Conservation (phyloP, 805 yeast genomes). For the Candida xyloterini region DNA sequence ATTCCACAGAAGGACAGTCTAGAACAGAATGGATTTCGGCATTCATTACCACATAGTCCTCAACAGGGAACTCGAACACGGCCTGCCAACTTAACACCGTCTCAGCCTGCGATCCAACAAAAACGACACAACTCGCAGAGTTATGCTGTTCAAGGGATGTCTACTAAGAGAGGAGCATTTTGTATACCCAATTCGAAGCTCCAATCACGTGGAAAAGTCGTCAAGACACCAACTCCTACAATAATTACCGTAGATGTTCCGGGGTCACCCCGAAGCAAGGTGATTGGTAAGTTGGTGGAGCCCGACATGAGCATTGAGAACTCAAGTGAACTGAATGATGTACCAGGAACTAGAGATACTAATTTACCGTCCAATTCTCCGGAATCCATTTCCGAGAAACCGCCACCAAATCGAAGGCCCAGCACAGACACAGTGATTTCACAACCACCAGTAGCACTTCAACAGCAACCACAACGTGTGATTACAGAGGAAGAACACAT, state of each 20-base stretch:
- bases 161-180: conserved; percentile 26
- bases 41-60: conserved; percentile 1
- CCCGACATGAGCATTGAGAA: conserved; percentile 27
- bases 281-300: conserved; percentile 19
- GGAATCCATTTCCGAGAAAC: conserved; percentile 21
- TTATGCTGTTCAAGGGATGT: conserved; percentile 17
- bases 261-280: conserved; percentile 24
- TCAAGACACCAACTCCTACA: conserved; percentile 25
- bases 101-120: conserved; percentile 26
- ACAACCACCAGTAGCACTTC: conserved; percentile 18
- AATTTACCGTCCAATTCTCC: conserved; percentile 28
- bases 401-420: conserved; percentile 21
- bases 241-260: conserved; percentile 22
- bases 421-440: conserved; percentile 28
- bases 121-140: conserved; percentile 33
- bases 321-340: conserved; percentile 25
- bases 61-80: conserved; percentile 11
- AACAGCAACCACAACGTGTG: conserved; percentile 24
- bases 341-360: conserved; percentile 16
- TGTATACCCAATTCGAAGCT: neutral
- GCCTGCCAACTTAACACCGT: conserved; percentile 15
- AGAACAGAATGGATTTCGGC: conserved; percentile 3
- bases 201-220: conserved; percentile 8
- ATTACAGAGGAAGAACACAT: conserved; percentile 59
- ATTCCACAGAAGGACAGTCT: conserved; percentile 4